Conservation (phyloP, 2,329 filamentous ascomycete species). For the Claviceps sorghi region DNA sequence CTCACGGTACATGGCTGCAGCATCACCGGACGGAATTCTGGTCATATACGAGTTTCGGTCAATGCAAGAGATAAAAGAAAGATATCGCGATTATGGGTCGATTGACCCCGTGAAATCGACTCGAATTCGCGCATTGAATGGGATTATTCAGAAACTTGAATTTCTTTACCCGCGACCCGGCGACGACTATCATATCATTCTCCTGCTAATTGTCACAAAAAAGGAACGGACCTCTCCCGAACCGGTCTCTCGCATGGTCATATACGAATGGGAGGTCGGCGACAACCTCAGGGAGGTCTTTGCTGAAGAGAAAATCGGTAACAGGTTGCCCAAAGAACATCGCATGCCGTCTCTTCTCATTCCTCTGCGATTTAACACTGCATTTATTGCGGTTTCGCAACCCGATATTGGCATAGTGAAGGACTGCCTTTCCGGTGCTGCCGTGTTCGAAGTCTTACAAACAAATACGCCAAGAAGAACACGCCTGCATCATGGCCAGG, state of each 20-base stretch:
- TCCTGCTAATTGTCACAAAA: conserved; percentile 49
- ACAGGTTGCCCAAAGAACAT: conserved; percentile 34
- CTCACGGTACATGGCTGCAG: conserved; percentile 53
- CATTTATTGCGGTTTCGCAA: conserved; percentile 55
- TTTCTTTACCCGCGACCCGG: conserved; percentile 61
- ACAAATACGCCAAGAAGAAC: conserved; percentile 27
- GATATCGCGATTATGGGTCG: conserved; percentile 28
- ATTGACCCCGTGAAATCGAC: conserved; percentile 43
- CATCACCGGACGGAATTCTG: conserved; percentile 55
- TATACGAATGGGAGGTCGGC: conserved; percentile 46
- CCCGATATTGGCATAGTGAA: conserved; percentile 41
- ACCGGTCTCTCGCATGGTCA: conserved; percentile 32
- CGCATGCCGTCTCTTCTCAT: conserved; percentile 56
- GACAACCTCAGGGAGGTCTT: conserved; percentile 32
- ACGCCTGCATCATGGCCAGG: conserved; percentile 30
- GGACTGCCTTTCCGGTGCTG: conserved; percentile 36
- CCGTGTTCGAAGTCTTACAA: conserved; percentile 31
- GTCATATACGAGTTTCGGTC: conserved; percentile 56
- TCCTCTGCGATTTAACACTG: conserved; percentile 53
- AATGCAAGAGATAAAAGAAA: conserved; percentile 34
- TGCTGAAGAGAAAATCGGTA: conserved; percentile 31
- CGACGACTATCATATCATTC: conserved; percentile 57
- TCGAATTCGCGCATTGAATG: conserved; percentile 38
- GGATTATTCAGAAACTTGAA: conserved; percentile 71
- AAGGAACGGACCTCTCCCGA: conserved; percentile 19